Evolutionary conservation across 768 basidiomycete genomes (phyloP), one percentile per base, ranked within the genome.

Genomic region (Cystofilobasidium bisporidii): DNA sequence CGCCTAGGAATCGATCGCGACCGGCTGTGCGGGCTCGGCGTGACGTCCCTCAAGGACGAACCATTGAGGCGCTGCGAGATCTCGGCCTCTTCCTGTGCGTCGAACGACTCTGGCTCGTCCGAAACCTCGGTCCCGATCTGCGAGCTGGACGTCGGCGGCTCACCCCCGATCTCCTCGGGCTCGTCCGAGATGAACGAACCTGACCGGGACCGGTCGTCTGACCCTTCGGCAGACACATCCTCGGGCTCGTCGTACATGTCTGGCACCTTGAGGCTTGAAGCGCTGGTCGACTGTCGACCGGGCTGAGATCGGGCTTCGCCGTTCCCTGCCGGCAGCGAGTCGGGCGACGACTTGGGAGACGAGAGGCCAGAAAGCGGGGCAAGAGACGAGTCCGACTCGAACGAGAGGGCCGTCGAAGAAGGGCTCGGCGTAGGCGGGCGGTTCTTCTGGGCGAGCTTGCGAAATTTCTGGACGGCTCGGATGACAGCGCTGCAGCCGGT

Each of bases 391-490:
- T 20, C 22, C 14, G 60, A 67, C 22, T 18, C 56, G 30, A 45
- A 45, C 32, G 36, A 40, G 65, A 71, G n/a, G 64, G 6, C 24
- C 71, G 68, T 28, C 71, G 72, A 38, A 72, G 70, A 36, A 66
- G 65, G 20, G 72, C 65, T 59, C 61, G 66, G 5, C 30, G 30
- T 63, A 28, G 28, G 28, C 3, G 18, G 20, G 17, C 32, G 40
- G 24, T 53, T 50, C 53, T 32, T 33, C 15, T 53, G 48, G 2
- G 30, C 32, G 15, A 47, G 38, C 28, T 33, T 36, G 20, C 24
- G 58, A 24, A 40, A 74, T 72, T 76, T 77, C 61, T 76, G 75
- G 3, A 74, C 75, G 36, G 76, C 76, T 32, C 75, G 73, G 59
- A 76, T 70, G 65, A 77, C 76, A 12, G 75, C 75, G 59, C 76